Conservation (phyloP, 176 grass and related monocot genomes). For the Oryza officinalis region DNA sequence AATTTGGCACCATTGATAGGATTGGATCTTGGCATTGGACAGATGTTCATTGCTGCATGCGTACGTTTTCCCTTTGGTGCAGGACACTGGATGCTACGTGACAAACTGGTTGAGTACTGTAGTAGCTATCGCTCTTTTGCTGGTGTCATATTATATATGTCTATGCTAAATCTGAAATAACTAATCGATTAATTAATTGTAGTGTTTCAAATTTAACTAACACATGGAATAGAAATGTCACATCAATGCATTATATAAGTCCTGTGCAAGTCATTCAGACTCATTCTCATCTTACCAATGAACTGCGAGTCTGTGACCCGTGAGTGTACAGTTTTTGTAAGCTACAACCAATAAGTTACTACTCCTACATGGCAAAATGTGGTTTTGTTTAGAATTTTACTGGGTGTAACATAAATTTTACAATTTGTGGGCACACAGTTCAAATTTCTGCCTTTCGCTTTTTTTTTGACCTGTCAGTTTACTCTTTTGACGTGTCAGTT, state of each 20-base stretch:
- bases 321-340: neutral
- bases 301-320: neutral
- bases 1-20: neutral
- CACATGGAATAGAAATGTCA: neutral
- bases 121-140: neutral
- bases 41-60: neutral
- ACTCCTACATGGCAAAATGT: neutral
- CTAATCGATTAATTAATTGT: neutral
- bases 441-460: neutral
- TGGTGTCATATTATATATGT: neutral
- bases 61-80: neutral
- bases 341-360: neutral
- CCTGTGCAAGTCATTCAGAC: neutral
- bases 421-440: neutral
- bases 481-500: slow-evolving; percentile 6
- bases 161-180: neutral
- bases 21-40: neutral
- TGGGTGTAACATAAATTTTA: neutral
- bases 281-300: neutral
- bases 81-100: neutral
- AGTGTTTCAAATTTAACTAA: neutral
- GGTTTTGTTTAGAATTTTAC: neutral
- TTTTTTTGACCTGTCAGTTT: slow-evolving; percentile 26
- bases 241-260: neutral
- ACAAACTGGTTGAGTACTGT: neutral